Percentiles rank a stretch among this genome's conserved stretches.
Evolutionary conservation across 1,284 basidiomycete genomes (phyloP).

Genomic region (Leccinum subrobustum): DNA sequence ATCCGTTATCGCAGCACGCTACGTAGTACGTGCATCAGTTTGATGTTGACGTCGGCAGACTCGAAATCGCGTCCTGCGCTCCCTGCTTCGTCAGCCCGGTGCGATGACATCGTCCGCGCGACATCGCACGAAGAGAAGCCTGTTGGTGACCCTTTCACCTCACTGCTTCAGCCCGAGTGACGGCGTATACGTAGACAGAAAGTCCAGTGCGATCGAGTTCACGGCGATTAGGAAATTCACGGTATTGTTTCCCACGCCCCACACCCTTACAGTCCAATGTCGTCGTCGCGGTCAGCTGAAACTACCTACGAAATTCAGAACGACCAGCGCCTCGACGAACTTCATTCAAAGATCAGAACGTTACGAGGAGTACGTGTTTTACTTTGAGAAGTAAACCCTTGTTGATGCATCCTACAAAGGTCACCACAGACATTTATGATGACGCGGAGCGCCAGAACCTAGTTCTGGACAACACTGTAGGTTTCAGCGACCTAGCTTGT

Average conservation of each 20-base stretch:
- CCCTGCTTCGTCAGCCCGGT: background rate
- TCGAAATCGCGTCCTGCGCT: background rate
- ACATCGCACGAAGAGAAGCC: no score
- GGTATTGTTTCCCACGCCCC: no score
- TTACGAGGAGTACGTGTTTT: conserved; percentile 60
- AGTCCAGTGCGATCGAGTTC: no score
- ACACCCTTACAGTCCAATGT: conserved; percentile 24
- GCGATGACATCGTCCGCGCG: no score
- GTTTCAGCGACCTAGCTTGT: conserved; percentile 24
- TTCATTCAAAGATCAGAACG: conserved; percentile 77
- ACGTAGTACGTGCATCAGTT: no score
- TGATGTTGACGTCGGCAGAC: background rate
- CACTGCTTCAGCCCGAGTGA: no score
- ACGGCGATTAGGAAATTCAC: no score
- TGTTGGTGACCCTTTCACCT: no score
- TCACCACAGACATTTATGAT: conserved; percentile 78
- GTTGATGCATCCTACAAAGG: conserved; percentile 39
- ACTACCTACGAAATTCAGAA: conserved; percentile 80
- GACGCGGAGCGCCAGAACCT: conserved; percentile 81
- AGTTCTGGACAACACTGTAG: conserved; percentile 70
- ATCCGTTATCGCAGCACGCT: no score
- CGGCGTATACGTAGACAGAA: no score
- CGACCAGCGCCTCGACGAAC: conserved; percentile 75
- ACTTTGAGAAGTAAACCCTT: conserved; percentile 1
- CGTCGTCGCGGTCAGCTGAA: conserved; percentile 44